Percentiles rank a stretch among this genome's conserved stretches.
Conservation (phyloP, 306 rosid species). For the Betula pendula region DNA sequence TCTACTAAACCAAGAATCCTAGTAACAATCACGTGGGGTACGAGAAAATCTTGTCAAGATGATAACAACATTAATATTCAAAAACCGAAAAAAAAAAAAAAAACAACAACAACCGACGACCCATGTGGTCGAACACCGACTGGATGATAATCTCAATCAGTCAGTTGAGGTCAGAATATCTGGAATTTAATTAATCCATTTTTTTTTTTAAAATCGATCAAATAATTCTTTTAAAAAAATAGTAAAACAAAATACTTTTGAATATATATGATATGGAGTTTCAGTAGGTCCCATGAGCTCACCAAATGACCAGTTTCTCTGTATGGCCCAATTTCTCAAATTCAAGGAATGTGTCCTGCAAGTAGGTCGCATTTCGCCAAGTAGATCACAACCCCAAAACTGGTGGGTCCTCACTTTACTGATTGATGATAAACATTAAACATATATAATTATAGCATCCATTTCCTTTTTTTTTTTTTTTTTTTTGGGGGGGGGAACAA, state of each 20-base stretch:
- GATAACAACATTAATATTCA: neutral
- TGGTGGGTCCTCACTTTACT: constrained; percentile 42
- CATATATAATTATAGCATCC: neutral
- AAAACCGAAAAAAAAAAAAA: neutral
- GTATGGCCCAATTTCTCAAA: constrained; percentile 43
- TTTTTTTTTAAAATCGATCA: neutral
- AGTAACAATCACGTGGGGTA: constrained; percentile 6
- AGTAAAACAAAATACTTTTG: neutral
- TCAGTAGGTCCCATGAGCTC: constrained; percentile 34
- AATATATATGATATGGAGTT: constrained; percentile 17
- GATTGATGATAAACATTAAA: neutral
- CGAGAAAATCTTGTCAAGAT: neutral
- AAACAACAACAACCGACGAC: neutral
- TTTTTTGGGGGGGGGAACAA: neutral
- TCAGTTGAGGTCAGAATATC: neutral
- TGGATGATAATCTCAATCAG: neutral
- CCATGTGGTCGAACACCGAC: neutral
- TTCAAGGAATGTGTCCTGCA: constrained; percentile 25
- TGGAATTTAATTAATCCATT: neutral
- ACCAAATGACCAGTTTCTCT: constrained; percentile 27
- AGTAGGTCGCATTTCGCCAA: constrained; percentile 11
- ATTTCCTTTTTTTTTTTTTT: neutral
- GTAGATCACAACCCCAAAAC: constrained; percentile 42
- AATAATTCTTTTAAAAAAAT: neutral
- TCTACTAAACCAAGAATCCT: neutral